These are phyloP conservation scores for Camellia sinensis DNA, from an alignment of 148 eudicot species.

Conservation along the genomic window DNA sequence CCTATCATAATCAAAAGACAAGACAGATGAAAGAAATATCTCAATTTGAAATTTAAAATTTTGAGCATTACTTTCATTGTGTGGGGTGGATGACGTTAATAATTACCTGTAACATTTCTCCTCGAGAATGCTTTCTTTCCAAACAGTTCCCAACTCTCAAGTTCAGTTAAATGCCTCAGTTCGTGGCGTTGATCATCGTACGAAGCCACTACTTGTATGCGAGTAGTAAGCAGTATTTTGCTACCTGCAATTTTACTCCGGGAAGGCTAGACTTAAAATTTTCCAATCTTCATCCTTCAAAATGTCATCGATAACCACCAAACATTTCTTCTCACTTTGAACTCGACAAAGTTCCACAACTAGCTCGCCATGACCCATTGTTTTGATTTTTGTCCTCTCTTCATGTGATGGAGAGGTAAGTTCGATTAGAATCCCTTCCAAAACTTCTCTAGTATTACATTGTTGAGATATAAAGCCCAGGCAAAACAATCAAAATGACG, in stretches of 20 bases:
- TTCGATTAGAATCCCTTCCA: constrained; percentile 17
- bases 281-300: constrained; percentile 11
- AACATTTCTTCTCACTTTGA: constrained; percentile 1
- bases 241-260: background rate
- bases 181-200: constrained; percentile 3
- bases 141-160: constrained; percentile 18
- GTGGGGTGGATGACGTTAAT: background rate
- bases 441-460: constrained; percentile 7
- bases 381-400: background rate
- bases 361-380: constrained; percentile 13
- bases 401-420: background rate
- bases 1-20: too few species aligned
- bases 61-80: too few species aligned
- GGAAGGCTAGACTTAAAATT: constrained; percentile 9
- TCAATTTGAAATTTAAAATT: too few species aligned
- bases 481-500: constrained; percentile 16
- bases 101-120: background rate
- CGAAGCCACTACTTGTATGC: background rate
- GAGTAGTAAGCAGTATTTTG: constrained; percentile 19
- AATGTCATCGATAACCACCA: constrained; percentile 25
- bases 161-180: constrained; percentile 13
- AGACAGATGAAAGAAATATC: too few species aligned
- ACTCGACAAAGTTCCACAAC: background rate
- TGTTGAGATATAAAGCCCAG: constrained; percentile 29
- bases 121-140: background rate